Percentiles rank a stretch among this genome's conserved stretches.
Conservation (phyloP, 2,329 filamentous ascomycete genomes). For the Hypoxylon sp. region DNA sequence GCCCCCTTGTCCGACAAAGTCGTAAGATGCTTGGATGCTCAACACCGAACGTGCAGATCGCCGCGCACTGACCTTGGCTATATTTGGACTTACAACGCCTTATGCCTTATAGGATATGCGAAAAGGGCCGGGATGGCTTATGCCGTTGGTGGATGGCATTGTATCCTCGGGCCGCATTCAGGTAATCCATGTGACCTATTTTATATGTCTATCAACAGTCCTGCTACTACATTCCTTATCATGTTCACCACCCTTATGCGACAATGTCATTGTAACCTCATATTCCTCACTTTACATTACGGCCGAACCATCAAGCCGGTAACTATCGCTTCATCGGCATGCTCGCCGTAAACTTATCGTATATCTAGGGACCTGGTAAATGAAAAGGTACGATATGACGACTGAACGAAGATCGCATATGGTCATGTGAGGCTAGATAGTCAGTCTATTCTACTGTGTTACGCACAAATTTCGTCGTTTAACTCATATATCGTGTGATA, state of each 20-base stretch:
- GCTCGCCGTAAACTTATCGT: no score
- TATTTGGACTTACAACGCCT: slow-evolving; percentile 2
- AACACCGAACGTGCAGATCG: slow-evolving; percentile 18
- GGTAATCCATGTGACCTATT: not conserved
- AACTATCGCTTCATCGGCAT: not conserved
- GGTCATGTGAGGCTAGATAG: no score
- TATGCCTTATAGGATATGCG: not conserved
- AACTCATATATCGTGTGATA: not conserved
- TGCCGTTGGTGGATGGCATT: not conserved
- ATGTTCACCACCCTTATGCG: not conserved
- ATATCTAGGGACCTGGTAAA: no score
- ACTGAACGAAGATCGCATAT: no score
- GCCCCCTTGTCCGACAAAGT: slow-evolving; percentile 12
- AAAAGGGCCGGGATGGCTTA: not conserved
- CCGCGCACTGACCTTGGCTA: not conserved
- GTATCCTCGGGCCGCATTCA: not conserved
- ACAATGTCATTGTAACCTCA: not conserved
- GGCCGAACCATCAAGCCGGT: not conserved
- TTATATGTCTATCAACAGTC: not conserved
- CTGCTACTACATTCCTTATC: not conserved
- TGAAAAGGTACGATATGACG: no score
- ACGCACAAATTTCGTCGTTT: not conserved
- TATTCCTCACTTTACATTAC: not conserved
- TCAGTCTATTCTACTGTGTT: no score
- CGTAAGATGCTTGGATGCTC: slow-evolving; percentile 4